Evolutionary conservation across 2,329 filamentous ascomycete genomes (phyloP), one percentile per base, ranked within the genome.

Genomic region (Shiraia bambusicola): DNA sequence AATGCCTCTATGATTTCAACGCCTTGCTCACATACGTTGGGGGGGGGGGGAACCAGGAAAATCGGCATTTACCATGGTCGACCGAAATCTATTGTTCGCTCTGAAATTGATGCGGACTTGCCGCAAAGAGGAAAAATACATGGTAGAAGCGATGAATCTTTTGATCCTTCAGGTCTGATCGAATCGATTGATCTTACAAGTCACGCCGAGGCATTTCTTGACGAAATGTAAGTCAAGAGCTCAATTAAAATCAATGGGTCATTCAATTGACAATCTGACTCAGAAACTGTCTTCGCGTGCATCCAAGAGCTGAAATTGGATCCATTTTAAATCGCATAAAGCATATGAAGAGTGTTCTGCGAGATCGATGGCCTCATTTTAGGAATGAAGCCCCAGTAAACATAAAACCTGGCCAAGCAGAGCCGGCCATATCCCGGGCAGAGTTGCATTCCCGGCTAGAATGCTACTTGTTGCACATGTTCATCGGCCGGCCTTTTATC

Each of bases 21-120:
- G n/a, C n/a, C n/a, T n/a, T n/a, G n/a, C n/a, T n/a, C n/a, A n/a
- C n/a, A n/a, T n/a, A n/a, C n/a, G n/a, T n/a, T n/a, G n/a, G n/a
- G n/a, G n/a, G n/a, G n/a, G n/a, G n/a, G n/a, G n/a, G n/a, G n/a
- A n/a, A n/a, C 2, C 28, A 50, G 47, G 28, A 50, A 44, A 24
- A 46, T 52, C 24, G 35, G 49, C 27, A 42, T 52, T 26, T 47
- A 47, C 13, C 49, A 52, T 28, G 49, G 49, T 33, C 35, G 49
- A 7, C 49, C 49, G 11, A 43, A 29, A 26, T 52, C 45, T 5
- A 52, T 52, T 11, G 16, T 34, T 12, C 37, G 37, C 11, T 37
- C 42, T 9, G 49, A 52, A 9, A 45, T 52, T 15, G 49, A 52
- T 25, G 36, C 34, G 16, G 46, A 52, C 16, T 15, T 49, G 2